A percentile compares a stretch with the other conserved stretches of the same genome.
Conservation (phyloP, 2,329 filamentous ascomycete genomes). For the Calcarisporium arbuscula region DNA sequence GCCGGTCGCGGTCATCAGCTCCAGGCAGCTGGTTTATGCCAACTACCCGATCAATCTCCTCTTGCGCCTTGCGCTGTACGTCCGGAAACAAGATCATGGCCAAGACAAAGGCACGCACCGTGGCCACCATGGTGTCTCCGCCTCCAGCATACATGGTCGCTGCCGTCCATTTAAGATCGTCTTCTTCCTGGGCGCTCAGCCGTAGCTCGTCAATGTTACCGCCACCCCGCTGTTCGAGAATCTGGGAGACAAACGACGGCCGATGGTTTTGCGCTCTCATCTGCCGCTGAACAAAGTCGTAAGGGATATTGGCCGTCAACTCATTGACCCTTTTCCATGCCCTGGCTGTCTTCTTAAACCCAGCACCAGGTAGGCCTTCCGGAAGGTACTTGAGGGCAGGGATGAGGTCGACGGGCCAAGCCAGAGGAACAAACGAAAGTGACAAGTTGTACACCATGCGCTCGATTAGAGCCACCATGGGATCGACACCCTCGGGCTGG, state of each 20-base stretch:
- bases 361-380: constrained; percentile 15
- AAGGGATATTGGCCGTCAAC: neutral
- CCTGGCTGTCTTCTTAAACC: constrained; percentile 14
- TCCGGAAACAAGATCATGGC: constrained; percentile 9
- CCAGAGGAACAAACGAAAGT: constrained; percentile 11
- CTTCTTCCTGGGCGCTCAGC: too few species aligned
- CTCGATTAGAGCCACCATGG: constrained; percentile 15
- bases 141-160: constrained; percentile 4
- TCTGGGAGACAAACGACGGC: neutral
- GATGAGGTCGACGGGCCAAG: constrained; percentile 18
- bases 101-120: constrained; percentile 1
- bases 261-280: constrained; percentile 1
- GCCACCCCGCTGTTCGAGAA: too few species aligned
- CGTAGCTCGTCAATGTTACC: too few species aligned
- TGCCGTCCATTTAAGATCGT: constrained; percentile 1
- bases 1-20: constrained; percentile 11
- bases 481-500: constrained; percentile 15
- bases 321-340: constrained; percentile 1
- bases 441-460: constrained; percentile 15
- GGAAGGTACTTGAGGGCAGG: constrained; percentile 18
- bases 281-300: constrained; percentile 3
- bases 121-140: constrained; percentile 6
- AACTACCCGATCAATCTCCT: constrained; percentile 11
- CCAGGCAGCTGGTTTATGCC: constrained; percentile 12
- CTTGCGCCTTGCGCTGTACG: constrained; percentile 9